Conservation (phyloP, 305 asterid genomes). For the Fraxinus sp. region DNA sequence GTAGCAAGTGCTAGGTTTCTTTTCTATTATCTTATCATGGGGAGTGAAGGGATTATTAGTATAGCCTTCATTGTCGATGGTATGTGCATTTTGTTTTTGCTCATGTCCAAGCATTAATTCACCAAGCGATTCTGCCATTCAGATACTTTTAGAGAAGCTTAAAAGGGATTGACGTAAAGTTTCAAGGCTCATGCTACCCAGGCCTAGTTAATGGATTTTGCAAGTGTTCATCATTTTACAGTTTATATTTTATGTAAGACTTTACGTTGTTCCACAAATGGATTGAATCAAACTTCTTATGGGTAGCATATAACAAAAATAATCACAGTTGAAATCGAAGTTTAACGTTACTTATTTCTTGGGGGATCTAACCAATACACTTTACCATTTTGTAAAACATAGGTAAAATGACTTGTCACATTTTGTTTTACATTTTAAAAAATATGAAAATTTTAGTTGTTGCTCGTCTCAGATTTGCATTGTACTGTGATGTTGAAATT, state of each 20-base stretch:
- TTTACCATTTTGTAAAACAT: neutral
- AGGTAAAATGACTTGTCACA: neutral
- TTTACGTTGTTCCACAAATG: neutral
- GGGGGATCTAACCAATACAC: neutral
- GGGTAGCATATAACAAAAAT: neutral
- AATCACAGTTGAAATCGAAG: neutral
- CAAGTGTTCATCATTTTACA: neutral
- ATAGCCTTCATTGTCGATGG: neutral
- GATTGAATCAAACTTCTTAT: neutral
- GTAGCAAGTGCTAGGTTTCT: neutral
- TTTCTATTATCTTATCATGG: neutral
- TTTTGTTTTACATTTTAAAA: neutral
- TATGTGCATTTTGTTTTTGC: neutral
- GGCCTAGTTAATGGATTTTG: neutral
- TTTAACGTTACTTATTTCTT: neutral
- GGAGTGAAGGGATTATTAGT: neutral
- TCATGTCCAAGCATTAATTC: neutral
- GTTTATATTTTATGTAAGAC: neutral
- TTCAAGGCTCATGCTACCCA: neutral
- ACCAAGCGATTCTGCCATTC: neutral
- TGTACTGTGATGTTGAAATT: neutral
- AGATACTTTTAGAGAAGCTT: neutral
- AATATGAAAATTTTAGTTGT: neutral
- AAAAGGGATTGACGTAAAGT: neutral
- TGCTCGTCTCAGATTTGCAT: slow-evolving; percentile 6